Base-by-base conservation (phyloP, 2,329 filamentous ascomycete genomes). In the Hypoxylon sp. region DNA sequence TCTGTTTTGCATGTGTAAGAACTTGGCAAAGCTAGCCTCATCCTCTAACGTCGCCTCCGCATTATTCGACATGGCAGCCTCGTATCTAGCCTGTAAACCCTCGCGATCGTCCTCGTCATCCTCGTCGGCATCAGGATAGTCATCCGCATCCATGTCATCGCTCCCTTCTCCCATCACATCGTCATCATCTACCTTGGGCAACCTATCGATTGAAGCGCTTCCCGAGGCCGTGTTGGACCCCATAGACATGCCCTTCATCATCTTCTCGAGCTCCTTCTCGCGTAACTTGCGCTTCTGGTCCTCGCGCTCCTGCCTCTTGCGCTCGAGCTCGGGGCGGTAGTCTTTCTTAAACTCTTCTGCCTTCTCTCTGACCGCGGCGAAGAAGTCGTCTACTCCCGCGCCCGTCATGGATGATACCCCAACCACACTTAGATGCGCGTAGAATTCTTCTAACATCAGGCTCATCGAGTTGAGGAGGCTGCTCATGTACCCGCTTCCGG, bases 381-480 rank as follows among this genome's bases (percentile, higher is more conserved):
- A 98, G 80, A 99, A 99, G 23, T 97, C 93, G 64, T 97, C 92
- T 32, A 99, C 89, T 2, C 96, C 97, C 0, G 92, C 90, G 21
- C 96, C 96, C 0, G 95, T 93, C 88, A 97, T 95, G 6, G 94
- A 92, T 72, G 93, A 97, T 11, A 99, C 97, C 0, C 91, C 94
- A 0, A 99, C 95, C 7, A 99, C 93, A 76, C 89, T 97, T 34
- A 99, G 84, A 76, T 98, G 94, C 41, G 93, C 90, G 80, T 99
- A 99, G 77, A 99, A 99, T 79, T 99, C 96, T 76, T 99, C 96
- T 34, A 99, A 84, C 87, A 99, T 93, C 68, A 98, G 84, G 76
- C 93, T 97, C 96, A 99, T 99, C 76, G 93, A 97, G 84, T 98
- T 98, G 57, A 99, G 86, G 60, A 98, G 82, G 72, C 92, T 97